phyloP scores from a whole-genome alignment of 257 asterid species.

The Nicotiana knightiana region DNA sequence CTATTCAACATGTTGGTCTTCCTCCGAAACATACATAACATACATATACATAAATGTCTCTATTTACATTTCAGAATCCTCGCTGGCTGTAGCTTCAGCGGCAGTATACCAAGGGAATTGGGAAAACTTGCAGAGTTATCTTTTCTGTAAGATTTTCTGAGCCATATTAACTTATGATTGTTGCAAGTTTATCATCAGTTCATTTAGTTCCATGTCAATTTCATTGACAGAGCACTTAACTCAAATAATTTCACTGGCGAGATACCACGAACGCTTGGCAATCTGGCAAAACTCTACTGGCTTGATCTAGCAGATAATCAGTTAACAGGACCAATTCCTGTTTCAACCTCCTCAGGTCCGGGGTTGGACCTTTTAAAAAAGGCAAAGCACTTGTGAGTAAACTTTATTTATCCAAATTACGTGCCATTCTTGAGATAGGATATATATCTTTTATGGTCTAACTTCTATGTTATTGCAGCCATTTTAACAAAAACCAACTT shows the following conservation, averaged over 20 bases:
- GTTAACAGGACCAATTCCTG: conserved; percentile 73
- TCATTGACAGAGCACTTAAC: conserved; percentile 71
- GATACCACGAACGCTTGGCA: conserved; percentile 84
- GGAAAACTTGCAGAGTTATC: conserved; percentile 76
- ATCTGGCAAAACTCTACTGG: conserved; percentile 82
- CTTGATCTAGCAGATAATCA: conserved; percentile 86
- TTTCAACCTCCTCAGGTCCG: conserved; percentile 52
- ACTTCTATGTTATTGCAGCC: conserved; percentile 50
- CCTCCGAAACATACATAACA: not conserved
- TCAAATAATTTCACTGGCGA: conserved; percentile 81
- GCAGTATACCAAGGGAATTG: conserved; percentile 67
- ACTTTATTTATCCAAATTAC: not conserved
- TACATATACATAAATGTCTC: not conserved
- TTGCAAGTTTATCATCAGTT: not conserved
- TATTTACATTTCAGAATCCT: conserved; percentile 54
- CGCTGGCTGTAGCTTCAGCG: conserved; percentile 88
- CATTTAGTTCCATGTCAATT: not conserved
- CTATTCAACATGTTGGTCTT: too few species aligned
- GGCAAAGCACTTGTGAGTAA: conserved; percentile 90
- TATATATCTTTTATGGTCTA: conserved; percentile 13
- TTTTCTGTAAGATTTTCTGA: conserved; percentile 61
- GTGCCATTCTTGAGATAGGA: not conserved
- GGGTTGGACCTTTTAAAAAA: conserved; percentile 82
- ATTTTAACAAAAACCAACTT: conserved; percentile 84
- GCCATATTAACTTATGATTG: not conserved